Conservation (phyloP, 305 asterid genomes). For the Solanum hybrid region DNA sequence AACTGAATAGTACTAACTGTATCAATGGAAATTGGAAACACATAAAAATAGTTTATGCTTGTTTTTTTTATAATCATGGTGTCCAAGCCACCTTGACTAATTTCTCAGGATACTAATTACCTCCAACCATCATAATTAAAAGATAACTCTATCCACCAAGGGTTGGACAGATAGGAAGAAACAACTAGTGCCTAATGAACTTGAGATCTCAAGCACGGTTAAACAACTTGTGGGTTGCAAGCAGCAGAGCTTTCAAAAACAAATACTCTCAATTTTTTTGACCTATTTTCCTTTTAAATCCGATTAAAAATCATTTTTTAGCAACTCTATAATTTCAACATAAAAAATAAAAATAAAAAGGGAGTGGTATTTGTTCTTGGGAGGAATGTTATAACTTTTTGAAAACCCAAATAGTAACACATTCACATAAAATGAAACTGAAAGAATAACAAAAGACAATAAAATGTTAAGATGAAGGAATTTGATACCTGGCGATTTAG, state of each 20-base stretch:
- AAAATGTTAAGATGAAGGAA: neutral
- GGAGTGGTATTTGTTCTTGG: no score
- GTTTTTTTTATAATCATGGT: neutral
- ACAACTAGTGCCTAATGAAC: no score
- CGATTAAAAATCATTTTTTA: no score
- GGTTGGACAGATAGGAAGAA: neutral
- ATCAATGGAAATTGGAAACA: neutral
- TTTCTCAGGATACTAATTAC: neutral
- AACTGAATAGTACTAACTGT: no score
- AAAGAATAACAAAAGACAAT: neutral
- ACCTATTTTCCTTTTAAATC: no score
- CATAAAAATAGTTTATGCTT: neutral
- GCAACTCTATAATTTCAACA: no score
- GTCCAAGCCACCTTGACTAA: neutral
- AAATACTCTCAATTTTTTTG: no score
- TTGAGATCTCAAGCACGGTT: no score
- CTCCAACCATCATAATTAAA: neutral
- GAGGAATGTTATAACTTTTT: no score
- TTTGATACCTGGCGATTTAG: constrained; percentile 63
- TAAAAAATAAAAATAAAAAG: no score
- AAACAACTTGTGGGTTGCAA: no score
- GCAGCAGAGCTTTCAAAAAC: no score
- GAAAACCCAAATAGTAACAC: neutral
- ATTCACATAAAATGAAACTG: neutral
- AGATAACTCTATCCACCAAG: neutral